Evolutionary conservation across 371 early-diverging fungal genomes (phyloP).

Genomic region (Dinochytrium kinnereticum): DNA sequence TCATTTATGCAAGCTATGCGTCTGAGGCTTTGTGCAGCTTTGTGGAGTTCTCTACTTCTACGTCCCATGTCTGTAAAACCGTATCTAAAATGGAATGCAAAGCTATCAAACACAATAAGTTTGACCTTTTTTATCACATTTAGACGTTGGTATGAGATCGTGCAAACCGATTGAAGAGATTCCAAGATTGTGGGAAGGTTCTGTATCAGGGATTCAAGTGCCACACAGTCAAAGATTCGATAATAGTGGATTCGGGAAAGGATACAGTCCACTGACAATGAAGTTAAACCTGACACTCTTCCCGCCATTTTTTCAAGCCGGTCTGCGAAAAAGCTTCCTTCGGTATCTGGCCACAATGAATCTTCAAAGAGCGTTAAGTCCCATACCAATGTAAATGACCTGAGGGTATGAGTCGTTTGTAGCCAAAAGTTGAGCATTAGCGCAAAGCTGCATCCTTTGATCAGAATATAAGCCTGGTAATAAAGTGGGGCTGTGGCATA

Average conservation of each 20-base stretch:
- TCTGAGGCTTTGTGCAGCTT: conserved; percentile 54
- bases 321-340: conserved; percentile 61
- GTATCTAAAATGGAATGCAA: conserved; percentile 68
- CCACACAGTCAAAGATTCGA: conserved; percentile 56
- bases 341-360: conserved; percentile 73
- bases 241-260: conserved; percentile 60
- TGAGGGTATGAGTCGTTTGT: conserved; percentile 56
- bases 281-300: conserved; percentile 14
- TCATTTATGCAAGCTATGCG: conserved; percentile 49
- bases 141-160: neutral
- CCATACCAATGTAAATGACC: conserved; percentile 69
- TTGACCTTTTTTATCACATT: conserved; percentile 48
- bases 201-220: conserved; percentile 58
- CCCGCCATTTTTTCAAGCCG: conserved; percentile 53
- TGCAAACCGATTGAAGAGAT: conserved; percentile 12
- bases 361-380: too few relatives aligned
- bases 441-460: conserved; percentile 67
- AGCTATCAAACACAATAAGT: conserved; percentile 67
- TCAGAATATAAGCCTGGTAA: neutral
- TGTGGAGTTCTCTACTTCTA: conserved; percentile 54
- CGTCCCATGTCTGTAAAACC: conserved; percentile 53
- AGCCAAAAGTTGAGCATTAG: conserved; percentile 58
- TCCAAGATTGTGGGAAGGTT: conserved; percentile 27
- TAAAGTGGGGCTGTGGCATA: conserved; percentile 26
- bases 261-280: conserved; percentile 32